Evolutionary conservation across 768 basidiomycete genomes (phyloP).

Genomic region (Lyophyllum shimeji): DNA sequence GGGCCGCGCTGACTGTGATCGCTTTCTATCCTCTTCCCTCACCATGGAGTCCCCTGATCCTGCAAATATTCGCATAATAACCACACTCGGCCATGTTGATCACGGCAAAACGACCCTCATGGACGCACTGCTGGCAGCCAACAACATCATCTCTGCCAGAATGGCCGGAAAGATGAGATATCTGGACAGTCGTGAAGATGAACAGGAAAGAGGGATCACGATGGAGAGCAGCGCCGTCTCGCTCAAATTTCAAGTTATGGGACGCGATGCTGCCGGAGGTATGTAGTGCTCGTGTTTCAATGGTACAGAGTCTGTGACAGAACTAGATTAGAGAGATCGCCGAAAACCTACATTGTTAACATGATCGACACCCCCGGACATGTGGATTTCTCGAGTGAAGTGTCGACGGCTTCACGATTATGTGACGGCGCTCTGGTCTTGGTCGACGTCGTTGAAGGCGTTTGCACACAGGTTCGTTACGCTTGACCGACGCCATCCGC

Average conservation of each 20-base stretch:
- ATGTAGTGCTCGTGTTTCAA: slow-evolving; percentile 23
- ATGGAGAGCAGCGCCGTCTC: slow-evolving; percentile 99
- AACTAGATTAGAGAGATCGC: slow-evolving; percentile 47
- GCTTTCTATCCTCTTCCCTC: background rate
- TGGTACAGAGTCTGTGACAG: slow-evolving; percentile 26
- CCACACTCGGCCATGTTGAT: slow-evolving; percentile 88
- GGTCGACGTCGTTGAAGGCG: slow-evolving; percentile 96
- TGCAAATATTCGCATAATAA: slow-evolving; percentile 69
- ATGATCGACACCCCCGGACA: slow-evolving; percentile 99
- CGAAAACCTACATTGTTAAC: slow-evolving; percentile 82
- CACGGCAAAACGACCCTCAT: slow-evolving; percentile 97
- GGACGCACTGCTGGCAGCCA: slow-evolving; percentile 93
- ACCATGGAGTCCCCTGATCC: slow-evolving; percentile 38
- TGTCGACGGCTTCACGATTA: slow-evolving; percentile 89
- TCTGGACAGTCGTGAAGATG: slow-evolving; percentile 93
- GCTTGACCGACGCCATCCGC: background rate
- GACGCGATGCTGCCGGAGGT: slow-evolving; percentile 57
- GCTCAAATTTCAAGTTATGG: slow-evolving; percentile 81
- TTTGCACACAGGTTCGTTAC: slow-evolving; percentile 83
- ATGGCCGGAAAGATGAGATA: slow-evolving; percentile 98
- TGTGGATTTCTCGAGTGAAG: slow-evolving; percentile 97
- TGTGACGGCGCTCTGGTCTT: slow-evolving; percentile 96
- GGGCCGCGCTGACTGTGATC: slow-evolving; percentile 1
- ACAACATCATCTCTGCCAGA: slow-evolving; percentile 92
- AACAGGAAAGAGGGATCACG: slow-evolving; percentile 96